Evolutionary conservation across 2,329 filamentous ascomycete genomes (phyloP), one percentile per base, ranked within the genome.

Genomic region (Triangularia verruculosa): DNA sequence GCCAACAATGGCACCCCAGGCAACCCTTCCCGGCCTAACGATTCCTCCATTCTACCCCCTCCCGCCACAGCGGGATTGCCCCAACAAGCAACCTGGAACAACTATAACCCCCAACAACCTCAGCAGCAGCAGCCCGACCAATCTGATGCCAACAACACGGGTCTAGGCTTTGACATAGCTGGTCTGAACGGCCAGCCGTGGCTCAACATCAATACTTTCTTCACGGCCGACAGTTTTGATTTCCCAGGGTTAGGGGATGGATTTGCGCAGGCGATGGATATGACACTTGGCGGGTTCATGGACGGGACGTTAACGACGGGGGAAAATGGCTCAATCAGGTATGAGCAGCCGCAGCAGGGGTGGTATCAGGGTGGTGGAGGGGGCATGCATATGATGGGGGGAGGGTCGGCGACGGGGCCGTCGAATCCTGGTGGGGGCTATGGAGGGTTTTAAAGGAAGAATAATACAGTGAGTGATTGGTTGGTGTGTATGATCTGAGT

Each of bases 211-310:
- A 69, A 61, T 55, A 67, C 63, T 20, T 65, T 69, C 1, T 73
- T 75, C 28, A 67, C 68, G 2, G 65, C 66, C 3, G 39, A 59
- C 9, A 76, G 78, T 34, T 73, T 79, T 32, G 75, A 76, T 62
- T 77, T 76, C 61, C 67, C 68, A 52, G 73, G 65, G 51, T 70
- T 79, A 20, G 75, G 74, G 22, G 76, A 78, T 61, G 77, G 77
- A 12, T 77, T 79, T 61, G 77, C 77, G 59, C 76, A 80, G 60
- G 78, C 78, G n/a, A 75, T 80, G 74, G 78, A 78, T 43, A 71
- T 79, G 61, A 79, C 78, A 2, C 69, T 80, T 43, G 75, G 74
- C 11, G 78, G 74, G 4, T 73, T 78, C 15, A 70, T 69, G 8
- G 73, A 71, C 56, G 72, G 72, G 1, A 69, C 68, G 25, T 34